Base-by-base conservation (phyloP, 2,329 filamentous ascomycete genomes). In the Clathrospora elynae region DNA sequence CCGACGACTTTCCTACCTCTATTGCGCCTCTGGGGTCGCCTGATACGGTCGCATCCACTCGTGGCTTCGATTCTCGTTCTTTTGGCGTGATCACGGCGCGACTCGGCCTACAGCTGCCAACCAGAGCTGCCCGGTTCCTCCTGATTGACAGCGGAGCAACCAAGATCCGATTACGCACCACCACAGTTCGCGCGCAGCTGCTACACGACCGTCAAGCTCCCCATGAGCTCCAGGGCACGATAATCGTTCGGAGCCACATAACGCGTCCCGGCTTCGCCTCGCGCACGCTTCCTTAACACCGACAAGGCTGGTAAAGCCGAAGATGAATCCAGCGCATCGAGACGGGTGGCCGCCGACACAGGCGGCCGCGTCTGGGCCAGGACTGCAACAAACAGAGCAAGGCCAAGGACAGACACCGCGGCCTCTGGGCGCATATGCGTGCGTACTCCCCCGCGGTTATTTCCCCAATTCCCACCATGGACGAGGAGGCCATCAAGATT, bases 291-390 rank as follows among this genome's bases (percentile, higher is more conserved):
- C 29, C 61, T 58, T 60, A 59, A 57, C 42, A 51, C 62, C 59
- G 61, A 58, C 46, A 46, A 48, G 45, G 40, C 31, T 51, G 61
- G 49, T 62, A 63, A 62, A 56, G 64, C 61, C 64, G 59, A 59
- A n/a, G 30, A 72, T 72, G 69, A 72, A 71, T 57, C 62, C 68
- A 59, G 59, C 66, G 49, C 67, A 69, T 62, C 69, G 68, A 55
- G 69, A 72, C 53, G 67, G 64, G 49, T 72, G 69, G 69, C 67
- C 66, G 39, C 62, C 63, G 50, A 53, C 74, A 30, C 79, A 81
- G 54, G 69, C 73, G 40, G 63, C 72, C 32, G 62, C 64, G 41
- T 72, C 78, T 20, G 78, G 79, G 43, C 67, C 77, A 30, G 73
- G 75, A 5, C 53, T 55, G 29, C 55, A 71, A 39, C 66, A 68